Evolutionary conservation across 306 rosid species (phyloP).

Genomic region (Luffa aegyptiaca): DNA sequence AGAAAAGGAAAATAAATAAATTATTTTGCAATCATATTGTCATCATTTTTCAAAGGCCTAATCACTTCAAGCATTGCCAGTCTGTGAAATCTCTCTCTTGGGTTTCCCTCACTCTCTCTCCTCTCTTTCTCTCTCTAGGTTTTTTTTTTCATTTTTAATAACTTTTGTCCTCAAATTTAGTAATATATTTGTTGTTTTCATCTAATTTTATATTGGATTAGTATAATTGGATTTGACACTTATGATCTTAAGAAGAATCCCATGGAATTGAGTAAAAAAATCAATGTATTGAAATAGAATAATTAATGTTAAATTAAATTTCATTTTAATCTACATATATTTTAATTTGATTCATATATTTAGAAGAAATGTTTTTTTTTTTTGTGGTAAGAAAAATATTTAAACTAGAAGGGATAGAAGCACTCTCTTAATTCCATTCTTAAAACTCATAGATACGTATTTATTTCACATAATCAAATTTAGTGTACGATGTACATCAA

Average conservation of each 20-base stretch:
- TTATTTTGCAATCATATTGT: not conserved
- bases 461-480: not conserved
- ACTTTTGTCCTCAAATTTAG: not conserved
- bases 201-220: not conserved
- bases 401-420: too few relatives aligned
- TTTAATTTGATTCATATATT: too few relatives aligned
- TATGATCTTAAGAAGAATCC: not conserved
- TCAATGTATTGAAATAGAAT: not conserved
- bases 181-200: not conserved
- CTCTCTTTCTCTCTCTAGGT: not conserved
- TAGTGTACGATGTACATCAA: not conserved
- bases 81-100: not conserved
- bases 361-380: too few relatives aligned
- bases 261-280: not conserved
- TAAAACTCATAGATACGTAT: not conserved
- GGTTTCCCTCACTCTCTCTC: not conserved
- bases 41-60: not conserved
- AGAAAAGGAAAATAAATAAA: not conserved
- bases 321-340: too few relatives aligned
- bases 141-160: not conserved
- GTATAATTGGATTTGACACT: not conserved
- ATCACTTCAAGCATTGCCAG: not conserved
- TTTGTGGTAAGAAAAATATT: too few relatives aligned
- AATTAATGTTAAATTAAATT: not conserved
- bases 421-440: too few relatives aligned